Evolutionary conservation across 148 eudicot genomes (phyloP), one percentile per base, ranked within the genome.

Genomic region (Vaccinium darrowii): DNA sequence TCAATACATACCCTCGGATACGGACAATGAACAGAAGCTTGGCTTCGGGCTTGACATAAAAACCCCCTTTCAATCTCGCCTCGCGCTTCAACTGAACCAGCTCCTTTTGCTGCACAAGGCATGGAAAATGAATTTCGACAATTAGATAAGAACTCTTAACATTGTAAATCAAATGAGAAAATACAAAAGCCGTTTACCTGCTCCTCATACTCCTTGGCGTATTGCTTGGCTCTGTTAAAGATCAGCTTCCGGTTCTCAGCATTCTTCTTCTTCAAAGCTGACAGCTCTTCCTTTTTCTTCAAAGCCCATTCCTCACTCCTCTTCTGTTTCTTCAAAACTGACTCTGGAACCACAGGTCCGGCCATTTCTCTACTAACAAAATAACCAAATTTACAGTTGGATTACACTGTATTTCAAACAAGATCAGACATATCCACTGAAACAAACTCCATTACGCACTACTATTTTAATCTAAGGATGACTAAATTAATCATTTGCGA

Each of bases 311-410:
- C 95, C 83, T 43, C 47, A 43, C 47, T 43, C 47, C 98, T 94
- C 86, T 93, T 91, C 71, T 92, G 96, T 90, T 96, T 96, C 92
- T 96, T 96, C 87, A 94, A 85, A 1, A 94, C 94, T 0, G 98
- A 96, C 89, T 96, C 98, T 2, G 98, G 98, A 52, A 96, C 93
- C n/a, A 90, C 51, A 1, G 81, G 85, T 33, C 83, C 92, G 81
- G 87, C 93, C 93, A 91, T 90, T 84, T 87, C 91, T 89, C 74
- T 82, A 78, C 57, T 19, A 15, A 36, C 4, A 36, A 36, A 36
- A 36, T 36, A 36, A 56, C 49, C 80, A 56, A n/a, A 83, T 57
- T n/a, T 14, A 3, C 14, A 73, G 75, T 73, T 23, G 25, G 36
- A 56, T 16, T 27, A 36, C 67, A 21, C n/a, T 1, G 3, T 67